A percentile compares a stretch with the other conserved stretches of the same genome.
These are phyloP conservation scores for Sinapis alba DNA, from an alignment of 441 rosid genomes.

Conservation along the genomic window DNA sequence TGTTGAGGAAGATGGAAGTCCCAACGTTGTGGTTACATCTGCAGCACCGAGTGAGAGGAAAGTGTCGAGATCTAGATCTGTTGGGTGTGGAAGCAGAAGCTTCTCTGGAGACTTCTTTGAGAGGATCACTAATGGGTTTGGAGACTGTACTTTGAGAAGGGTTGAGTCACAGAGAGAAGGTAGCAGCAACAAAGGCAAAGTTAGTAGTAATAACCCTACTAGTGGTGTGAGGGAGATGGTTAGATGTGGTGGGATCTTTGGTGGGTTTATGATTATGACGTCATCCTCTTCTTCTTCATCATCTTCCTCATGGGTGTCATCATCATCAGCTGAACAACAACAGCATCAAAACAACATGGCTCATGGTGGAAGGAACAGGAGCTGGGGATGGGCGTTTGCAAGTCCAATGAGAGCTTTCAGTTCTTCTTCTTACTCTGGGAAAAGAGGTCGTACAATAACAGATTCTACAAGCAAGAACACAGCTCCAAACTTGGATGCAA, in stretches of 20 bases:
- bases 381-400: conserved; percentile 92
- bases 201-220: conserved; percentile 1
- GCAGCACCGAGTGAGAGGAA: conserved; percentile 61
- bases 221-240: conserved; percentile 65
- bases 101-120: conserved; percentile 97
- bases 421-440: conserved; percentile 48
- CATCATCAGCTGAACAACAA: conserved; percentile 54
- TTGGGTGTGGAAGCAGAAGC: conserved; percentile 96
- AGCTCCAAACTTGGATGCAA: conserved; percentile 64
- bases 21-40: conserved; percentile 43
- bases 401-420: conserved; percentile 90
- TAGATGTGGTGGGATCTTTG: conserved; percentile 86
- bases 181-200: conserved; percentile 45
- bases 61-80: conserved; percentile 96
- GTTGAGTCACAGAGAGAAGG: conserved; percentile 97
- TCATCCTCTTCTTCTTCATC: conserved; percentile 79
- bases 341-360: conserved; percentile 30
- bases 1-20: conserved; percentile 58
- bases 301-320: conserved; percentile 77
- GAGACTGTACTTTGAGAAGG: conserved; percentile 89
- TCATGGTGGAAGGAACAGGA: conserved; percentile 44
- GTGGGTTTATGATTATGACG: conserved; percentile 84
- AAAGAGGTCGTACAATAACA: conserved; percentile 53
- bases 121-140: conserved; percentile 92
- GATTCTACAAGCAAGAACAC: conserved; percentile 52